Conservation (phyloP, 345 rosid genomes). For the Gossypium longicalyx region DNA sequence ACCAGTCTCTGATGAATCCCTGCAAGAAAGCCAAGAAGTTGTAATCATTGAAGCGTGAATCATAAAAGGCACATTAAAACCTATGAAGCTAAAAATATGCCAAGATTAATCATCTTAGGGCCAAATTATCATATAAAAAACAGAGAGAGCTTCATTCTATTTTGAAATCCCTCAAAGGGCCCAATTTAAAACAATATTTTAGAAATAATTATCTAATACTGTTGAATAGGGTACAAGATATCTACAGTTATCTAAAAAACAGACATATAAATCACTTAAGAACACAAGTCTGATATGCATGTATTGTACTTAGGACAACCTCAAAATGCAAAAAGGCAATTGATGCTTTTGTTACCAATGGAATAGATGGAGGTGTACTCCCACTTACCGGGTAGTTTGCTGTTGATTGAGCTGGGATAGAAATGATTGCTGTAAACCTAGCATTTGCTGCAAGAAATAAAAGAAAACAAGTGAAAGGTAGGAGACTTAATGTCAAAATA, state of each 20-base stretch:
- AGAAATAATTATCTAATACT: not conserved
- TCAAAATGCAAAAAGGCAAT: slow-evolving; percentile 5
- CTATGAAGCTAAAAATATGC: not conserved
- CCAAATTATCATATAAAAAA: not conserved
- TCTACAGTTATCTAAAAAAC: not conserved
- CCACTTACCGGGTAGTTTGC: slow-evolving; percentile 59
- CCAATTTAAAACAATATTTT: not conserved
- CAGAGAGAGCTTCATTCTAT: not conserved
- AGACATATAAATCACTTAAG: not conserved
- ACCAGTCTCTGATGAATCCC: slow-evolving; percentile 54
- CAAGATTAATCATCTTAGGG: slow-evolving; percentile 4
- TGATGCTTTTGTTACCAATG: not conserved
- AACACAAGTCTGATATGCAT: not conserved
- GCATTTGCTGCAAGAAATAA: slow-evolving; percentile 45
- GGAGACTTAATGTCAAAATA: slow-evolving; percentile 3
- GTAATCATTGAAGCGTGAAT: not conserved
- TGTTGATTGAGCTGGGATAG: slow-evolving; percentile 59
- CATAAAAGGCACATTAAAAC: not conserved
- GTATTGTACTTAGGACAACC: not conserved
- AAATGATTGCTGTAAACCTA: slow-evolving; percentile 58
- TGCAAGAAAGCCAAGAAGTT: slow-evolving; percentile 21
- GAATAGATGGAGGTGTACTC: not conserved
- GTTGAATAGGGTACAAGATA: not conserved
- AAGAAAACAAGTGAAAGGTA: slow-evolving; percentile 16
- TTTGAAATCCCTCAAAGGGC: not conserved